Conservation (phyloP, 2,329 filamentous ascomycete genomes). For the Thelonectria olida region DNA sequence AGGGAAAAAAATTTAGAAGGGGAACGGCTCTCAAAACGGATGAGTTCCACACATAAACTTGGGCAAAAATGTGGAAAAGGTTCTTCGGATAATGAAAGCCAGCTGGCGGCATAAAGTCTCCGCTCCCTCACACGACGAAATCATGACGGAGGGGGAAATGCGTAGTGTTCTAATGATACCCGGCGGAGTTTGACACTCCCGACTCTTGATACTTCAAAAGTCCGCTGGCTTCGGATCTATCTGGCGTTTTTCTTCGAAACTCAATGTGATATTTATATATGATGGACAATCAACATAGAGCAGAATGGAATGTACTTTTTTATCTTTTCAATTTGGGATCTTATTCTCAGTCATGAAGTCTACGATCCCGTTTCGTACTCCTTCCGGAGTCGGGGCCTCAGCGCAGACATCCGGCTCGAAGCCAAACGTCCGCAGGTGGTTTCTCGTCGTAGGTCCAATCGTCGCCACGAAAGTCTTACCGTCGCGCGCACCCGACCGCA, state of each 20-base stretch:
- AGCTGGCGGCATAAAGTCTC: neutral
- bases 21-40: neutral
- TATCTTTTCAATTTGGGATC: conserved; percentile 26
- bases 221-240: neutral
- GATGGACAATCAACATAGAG: neutral
- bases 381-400: conserved; percentile 81
- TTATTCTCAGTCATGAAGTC: conserved; percentile 34
- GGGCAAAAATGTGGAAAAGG: neutral
- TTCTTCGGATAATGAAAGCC: neutral
- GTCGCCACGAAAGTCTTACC: conserved; percentile 76
- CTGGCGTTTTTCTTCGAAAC: neutral
- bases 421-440: conserved; percentile 74
- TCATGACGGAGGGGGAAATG: conserved; percentile 14
- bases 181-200: conserved; percentile 39
- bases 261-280: neutral
- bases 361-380: conserved; percentile 76
- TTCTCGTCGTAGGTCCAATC: conserved; percentile 91
- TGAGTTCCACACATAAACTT: neutral
- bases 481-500: conserved; percentile 38
- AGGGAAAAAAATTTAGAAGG: neutral
- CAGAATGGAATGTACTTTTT: neutral
- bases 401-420: conserved; percentile 84
- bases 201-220: conserved; percentile 18
- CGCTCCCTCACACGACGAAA: neutral
- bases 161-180: conserved; percentile 40